Evolutionary conservation across 2,329 filamentous ascomycete species (phyloP).

Genomic region (Fusarium sp.): DNA sequence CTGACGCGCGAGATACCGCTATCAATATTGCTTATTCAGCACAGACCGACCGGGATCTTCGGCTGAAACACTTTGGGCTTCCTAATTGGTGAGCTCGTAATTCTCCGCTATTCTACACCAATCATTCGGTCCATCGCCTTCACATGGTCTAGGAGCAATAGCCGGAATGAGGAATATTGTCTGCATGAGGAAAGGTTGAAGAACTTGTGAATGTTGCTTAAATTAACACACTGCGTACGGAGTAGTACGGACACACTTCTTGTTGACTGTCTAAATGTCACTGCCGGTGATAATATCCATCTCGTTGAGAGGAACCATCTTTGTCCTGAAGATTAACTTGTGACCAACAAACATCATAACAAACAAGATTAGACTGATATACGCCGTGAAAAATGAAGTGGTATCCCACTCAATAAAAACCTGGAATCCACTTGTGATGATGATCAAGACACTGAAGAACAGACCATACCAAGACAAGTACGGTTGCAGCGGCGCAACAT

Average conservation of each 20-base stretch:
- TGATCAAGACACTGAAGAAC: conserved; percentile 33
- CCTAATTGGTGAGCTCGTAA: conserved; percentile 17
- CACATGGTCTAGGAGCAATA: not conserved
- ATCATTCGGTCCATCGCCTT: no score
- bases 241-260: no score
- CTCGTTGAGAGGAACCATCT: conserved; percentile 9
- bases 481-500: conserved; percentile 66
- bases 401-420: conserved; percentile 39
- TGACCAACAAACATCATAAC: conserved; percentile 36
- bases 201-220: no score
- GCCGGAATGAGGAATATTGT: not conserved
- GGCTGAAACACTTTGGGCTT: not conserved
- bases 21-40: conserved; percentile 25
- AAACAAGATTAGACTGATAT: conserved; percentile 41
- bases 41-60: conserved; percentile 14
- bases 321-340: conserved; percentile 37
- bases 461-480: conserved; percentile 63
- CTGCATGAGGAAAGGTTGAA: not conserved
- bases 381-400: conserved; percentile 34
- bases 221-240: no score
- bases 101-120: not conserved
- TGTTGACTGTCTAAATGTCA: not conserved
- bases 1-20: conserved; percentile 12
- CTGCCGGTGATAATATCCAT: conserved; percentile 22
- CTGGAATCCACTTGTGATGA: conserved; percentile 38